Evolutionary conservation across 768 basidiomycete genomes (phyloP).

Genomic region (Mycena metata): DNA sequence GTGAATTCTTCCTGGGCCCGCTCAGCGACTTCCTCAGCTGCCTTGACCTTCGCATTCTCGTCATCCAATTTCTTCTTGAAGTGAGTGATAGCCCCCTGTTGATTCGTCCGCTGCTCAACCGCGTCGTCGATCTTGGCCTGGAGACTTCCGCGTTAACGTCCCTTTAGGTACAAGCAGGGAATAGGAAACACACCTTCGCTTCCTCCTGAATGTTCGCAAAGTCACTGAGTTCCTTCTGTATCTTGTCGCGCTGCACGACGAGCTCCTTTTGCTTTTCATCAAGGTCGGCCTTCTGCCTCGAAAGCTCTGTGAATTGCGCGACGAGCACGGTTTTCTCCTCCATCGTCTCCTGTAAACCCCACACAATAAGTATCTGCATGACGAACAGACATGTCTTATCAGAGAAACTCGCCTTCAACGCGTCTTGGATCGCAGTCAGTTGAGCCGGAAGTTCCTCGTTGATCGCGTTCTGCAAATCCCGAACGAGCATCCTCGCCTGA

Average conservation of each 20-base stretch:
- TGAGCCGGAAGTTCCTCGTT: constrained; percentile 79
- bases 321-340: constrained; percentile 62
- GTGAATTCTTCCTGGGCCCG: constrained; percentile 73
- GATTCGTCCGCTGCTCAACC: constrained; percentile 61
- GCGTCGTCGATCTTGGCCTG: constrained; percentile 67
- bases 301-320: constrained; percentile 64
- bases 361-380: not conserved
- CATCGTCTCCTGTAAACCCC: constrained; percentile 62
- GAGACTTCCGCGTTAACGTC: constrained; percentile 7
- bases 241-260: constrained; percentile 55
- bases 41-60: constrained; percentile 61
- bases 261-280: constrained; percentile 61
- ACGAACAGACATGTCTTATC: no score
- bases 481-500: constrained; percentile 52
- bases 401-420: constrained; percentile 61
- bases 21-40: constrained; percentile 60
- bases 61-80: constrained; percentile 66
- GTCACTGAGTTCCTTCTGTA: constrained; percentile 65
- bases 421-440: constrained; percentile 68
- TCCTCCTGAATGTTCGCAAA: constrained; percentile 60
- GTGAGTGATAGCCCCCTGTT: constrained; percentile 62
- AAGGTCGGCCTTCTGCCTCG: constrained; percentile 59
- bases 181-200: constrained; percentile 57
- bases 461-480: constrained; percentile 66
- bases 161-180: not conserved